Evolutionary conservation across 768 basidiomycete genomes (phyloP).

Genomic region (Solioccasus polychromus): DNA sequence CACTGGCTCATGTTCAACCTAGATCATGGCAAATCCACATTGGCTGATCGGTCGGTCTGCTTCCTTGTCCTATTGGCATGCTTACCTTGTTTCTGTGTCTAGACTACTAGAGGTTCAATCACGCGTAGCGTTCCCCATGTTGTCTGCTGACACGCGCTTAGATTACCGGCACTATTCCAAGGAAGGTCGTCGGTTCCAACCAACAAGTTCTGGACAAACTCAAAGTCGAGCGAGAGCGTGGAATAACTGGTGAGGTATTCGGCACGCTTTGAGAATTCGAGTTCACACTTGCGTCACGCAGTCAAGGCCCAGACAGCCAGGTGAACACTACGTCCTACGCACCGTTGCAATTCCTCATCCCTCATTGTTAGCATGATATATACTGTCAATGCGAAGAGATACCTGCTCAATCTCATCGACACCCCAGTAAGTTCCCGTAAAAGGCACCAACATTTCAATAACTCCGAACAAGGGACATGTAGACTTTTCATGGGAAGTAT

Average conservation of each 20-base stretch:
- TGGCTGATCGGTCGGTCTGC: conserved; percentile 72
- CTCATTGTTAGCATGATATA: conserved; percentile 69
- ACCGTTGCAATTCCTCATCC: conserved; percentile 3
- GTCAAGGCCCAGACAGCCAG: conserved; percentile 97
- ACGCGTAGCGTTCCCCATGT: background rate
- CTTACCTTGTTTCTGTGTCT: conserved; percentile 7
- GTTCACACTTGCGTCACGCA: conserved; percentile 24
- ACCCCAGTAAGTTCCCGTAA: conserved; percentile 63
- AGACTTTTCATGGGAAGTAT: conserved; percentile 97
- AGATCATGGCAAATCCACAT: conserved; percentile 96
- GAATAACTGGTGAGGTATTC: conserved; percentile 73
- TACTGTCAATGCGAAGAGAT: conserved; percentile 46
- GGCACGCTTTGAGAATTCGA: background rate
- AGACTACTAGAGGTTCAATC: conserved; percentile 70
- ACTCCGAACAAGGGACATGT: conserved; percentile 75
- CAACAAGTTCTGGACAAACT: conserved; percentile 89
- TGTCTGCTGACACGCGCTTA: conserved; percentile 34
- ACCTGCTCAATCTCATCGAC: conserved; percentile 92
- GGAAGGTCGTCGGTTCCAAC: conserved; percentile 62
- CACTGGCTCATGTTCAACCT: conserved; percentile 5
- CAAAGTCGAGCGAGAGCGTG: conserved; percentile 95
- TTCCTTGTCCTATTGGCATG: background rate
- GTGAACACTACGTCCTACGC: conserved; percentile 33
- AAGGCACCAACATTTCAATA: background rate
- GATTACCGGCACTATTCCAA: conserved; percentile 85